phyloP scores from a whole-genome alignment of 768 basidiomycete genomes.

The Phlegmacium glaucopus region DNA sequence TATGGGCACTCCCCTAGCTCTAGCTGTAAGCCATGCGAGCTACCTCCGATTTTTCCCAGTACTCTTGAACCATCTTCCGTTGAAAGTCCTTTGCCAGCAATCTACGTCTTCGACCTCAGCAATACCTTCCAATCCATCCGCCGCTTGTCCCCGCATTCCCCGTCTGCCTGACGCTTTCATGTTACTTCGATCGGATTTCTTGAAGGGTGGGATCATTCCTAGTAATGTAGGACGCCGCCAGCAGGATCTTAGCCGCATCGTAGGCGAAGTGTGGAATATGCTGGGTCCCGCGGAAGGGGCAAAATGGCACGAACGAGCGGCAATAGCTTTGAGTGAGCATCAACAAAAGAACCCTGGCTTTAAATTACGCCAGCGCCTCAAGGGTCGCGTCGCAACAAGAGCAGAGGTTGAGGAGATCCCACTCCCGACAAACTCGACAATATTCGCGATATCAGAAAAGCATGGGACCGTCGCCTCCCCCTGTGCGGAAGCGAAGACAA shows the following conservation, averaged over 20 bases:
- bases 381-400: slow-evolving; percentile 30
- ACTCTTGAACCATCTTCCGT: background rate
- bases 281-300: slow-evolving; percentile 43
- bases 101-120: slow-evolving; percentile 1
- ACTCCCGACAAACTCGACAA: slow-evolving; percentile 17
- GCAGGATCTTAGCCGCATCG: slow-evolving; percentile 68
- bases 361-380: slow-evolving; percentile 49
- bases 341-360: slow-evolving; percentile 53
- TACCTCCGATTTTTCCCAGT: background rate
- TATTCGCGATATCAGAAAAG: slow-evolving; percentile 33
- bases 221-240: slow-evolving; percentile 59
- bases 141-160: slow-evolving; percentile 35
- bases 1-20: background rate
- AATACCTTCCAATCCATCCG: slow-evolving; percentile 3
- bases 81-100: background rate
- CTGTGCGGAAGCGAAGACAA: slow-evolving; percentile 30
- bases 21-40: background rate
- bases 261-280: slow-evolving; percentile 65
- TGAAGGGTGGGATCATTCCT: slow-evolving; percentile 45
- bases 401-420: slow-evolving; percentile 17
- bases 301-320: slow-evolving; percentile 46
- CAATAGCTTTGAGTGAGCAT: slow-evolving; percentile 44
- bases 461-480: slow-evolving; percentile 31
- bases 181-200: slow-evolving; percentile 69
- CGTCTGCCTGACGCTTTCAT: slow-evolving; percentile 86